Evolutionary conservation across 257 asterid genomes (phyloP), one percentile per base, ranked within the genome.

Genomic region (Solanum ossicruentum): DNA sequence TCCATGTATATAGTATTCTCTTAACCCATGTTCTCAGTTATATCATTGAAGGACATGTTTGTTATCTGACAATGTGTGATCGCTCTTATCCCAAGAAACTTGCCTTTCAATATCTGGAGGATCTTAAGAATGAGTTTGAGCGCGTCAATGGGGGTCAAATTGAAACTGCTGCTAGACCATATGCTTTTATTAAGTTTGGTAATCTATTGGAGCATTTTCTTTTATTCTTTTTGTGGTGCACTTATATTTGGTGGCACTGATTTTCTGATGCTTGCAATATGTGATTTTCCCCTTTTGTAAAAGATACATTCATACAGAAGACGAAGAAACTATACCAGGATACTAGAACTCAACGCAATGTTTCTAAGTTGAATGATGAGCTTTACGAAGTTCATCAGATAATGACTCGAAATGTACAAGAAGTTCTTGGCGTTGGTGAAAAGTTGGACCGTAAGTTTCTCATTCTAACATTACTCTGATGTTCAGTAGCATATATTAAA

Each of bases 371-470:
- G 94, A 96, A 95, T 84, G 99, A 96, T 86, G 99, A 96, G 84
- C 98, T 96, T 21, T 93, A 96, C 89, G 98, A 96, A 93, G 99
- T 96, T 87, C 99, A 96, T 90, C 99, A 96, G 88, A 95, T 96
- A 66, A 96, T 96, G 99, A 95, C 99, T 85, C 98, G 99, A 87
- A 96, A 96, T 90, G 98, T 96, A 43, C 98, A 96, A 86, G 99
- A 96, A 91, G 99, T 96, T 85, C 98, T 96, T 81, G 98, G 99
- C 61, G 98, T 95, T 88, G 99, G 99, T 89, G 99, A 95, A 90
- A 95, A 96, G 90, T 91, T 96, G 94, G 98, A 96, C 85, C 98
- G 99, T 96, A 89, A 95, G 99, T 89, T 63, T 56, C 43, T 54
- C 69, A 65, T 83, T 67, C 70, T 32, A 80, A 60, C 82, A 75